A percentile compares a stretch with the other conserved stretches of the same genome.
phyloP scores from a whole-genome alignment of 352 stramenopile species.

The Phytophthora megakarya region DNA sequence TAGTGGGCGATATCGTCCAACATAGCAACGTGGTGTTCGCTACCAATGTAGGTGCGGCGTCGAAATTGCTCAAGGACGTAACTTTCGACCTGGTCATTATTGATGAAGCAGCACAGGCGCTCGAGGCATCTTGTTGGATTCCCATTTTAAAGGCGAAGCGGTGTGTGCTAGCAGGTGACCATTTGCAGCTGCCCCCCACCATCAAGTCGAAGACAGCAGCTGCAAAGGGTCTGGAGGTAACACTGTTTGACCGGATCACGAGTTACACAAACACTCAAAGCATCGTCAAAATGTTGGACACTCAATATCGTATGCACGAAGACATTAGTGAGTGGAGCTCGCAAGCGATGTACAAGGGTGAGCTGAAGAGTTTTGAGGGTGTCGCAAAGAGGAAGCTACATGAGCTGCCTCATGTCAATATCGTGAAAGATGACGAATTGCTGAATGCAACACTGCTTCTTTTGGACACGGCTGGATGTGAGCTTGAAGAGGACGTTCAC shows the following conservation, averaged over 20 bases:
- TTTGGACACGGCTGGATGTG: slow-evolving; percentile 95
- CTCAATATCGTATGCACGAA: slow-evolving; percentile 98
- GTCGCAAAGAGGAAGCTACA: slow-evolving; percentile 84
- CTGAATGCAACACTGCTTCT: slow-evolving; percentile 86
- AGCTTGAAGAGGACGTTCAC: slow-evolving; percentile 85
- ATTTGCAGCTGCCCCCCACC: slow-evolving; percentile 97
- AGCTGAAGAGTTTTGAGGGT: slow-evolving; percentile 70
- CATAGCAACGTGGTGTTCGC: slow-evolving; percentile 95
- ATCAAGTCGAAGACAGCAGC: slow-evolving; percentile 92
- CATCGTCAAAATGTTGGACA: slow-evolving; percentile 93
- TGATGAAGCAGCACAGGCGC: slow-evolving; percentile 96
- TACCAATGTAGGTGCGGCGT: slow-evolving; percentile 95
- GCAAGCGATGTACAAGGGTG: slow-evolving; percentile 93
- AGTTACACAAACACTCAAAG: slow-evolving; percentile 49
- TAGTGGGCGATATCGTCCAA: slow-evolving; percentile 92
- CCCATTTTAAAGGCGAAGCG: slow-evolving; percentile 92
- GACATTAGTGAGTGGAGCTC: slow-evolving; percentile 96
- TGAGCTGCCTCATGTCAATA: slow-evolving; percentile 72
- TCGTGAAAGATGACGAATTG: slow-evolving; percentile 62
- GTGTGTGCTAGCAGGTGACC: slow-evolving; percentile 93
- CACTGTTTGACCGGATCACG: slow-evolving; percentile 97
- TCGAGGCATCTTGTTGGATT: slow-evolving; percentile 98
- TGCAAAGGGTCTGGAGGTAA: slow-evolving; percentile 85
- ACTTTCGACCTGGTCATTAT: slow-evolving; percentile 97
- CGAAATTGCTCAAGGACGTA: slow-evolving; percentile 88